A percentile compares a stretch with the other conserved stretches of the same genome.
Evolutionary conservation across 768 basidiomycete genomes (phyloP).

Genomic region (Dioszegia hungarica): DNA sequence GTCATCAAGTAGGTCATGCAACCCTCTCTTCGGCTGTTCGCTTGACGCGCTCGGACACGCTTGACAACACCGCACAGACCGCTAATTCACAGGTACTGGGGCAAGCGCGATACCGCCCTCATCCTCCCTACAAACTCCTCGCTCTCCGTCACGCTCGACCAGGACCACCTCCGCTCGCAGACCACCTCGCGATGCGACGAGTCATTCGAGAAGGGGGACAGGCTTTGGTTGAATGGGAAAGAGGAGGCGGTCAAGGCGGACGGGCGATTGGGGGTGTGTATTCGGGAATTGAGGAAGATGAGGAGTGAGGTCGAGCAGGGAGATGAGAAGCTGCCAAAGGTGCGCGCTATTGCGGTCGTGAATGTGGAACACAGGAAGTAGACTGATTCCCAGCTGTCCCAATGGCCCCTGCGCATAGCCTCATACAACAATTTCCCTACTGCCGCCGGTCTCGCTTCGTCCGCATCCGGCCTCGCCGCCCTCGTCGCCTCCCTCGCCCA

Average conservation of each 20-base stretch:
- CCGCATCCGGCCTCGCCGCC: constrained; percentile 94
- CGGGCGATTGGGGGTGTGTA: constrained; percentile 76
- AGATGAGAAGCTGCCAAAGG: constrained; percentile 63
- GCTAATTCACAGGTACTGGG: constrained; percentile 79
- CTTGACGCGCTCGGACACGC: neutral
- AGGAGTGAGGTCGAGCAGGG: constrained; percentile 71
- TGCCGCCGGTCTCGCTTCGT: constrained; percentile 94
- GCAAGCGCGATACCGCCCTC: constrained; percentile 90
- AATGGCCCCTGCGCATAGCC: constrained; percentile 73
- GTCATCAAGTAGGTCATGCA: constrained; percentile 72
- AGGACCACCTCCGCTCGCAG: constrained; percentile 89
- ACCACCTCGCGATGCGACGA: constrained; percentile 84
- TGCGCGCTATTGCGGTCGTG: constrained; percentile 45
- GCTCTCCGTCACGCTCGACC: constrained; percentile 93
- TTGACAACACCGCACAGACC: neutral
- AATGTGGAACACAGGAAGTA: too few species aligned
- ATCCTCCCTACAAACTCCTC: constrained; percentile 97
- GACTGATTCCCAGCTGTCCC: constrained; percentile 58
- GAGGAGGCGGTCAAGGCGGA: constrained; percentile 81
- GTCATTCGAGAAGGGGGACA: constrained; percentile 62
- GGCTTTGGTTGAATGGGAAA: constrained; percentile 89
- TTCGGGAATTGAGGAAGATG: constrained; percentile 74
- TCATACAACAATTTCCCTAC: constrained; percentile 99
- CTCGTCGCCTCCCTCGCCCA: constrained; percentile 82
- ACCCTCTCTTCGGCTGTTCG: neutral